These are phyloP conservation scores for Ceratorhiza oryzae-sativae DNA, from an alignment of 1,284 basidiomycete species.

Conservation along the genomic window DNA sequence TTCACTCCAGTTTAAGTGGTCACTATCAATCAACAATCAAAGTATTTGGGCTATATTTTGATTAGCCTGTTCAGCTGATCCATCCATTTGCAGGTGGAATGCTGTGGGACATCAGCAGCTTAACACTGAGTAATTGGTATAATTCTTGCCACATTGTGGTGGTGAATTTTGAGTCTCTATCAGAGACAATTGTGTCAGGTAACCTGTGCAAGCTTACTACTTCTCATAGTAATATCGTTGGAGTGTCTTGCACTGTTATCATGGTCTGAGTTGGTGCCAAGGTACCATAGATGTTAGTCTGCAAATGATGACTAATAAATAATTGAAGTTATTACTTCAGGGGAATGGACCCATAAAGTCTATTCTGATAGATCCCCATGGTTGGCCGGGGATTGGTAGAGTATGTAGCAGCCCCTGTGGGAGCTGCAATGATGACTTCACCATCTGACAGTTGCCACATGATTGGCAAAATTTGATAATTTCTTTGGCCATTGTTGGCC, in stretches of 20 bases:
- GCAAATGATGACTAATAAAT: slow-evolving; percentile 53
- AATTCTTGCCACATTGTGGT: slow-evolving; percentile 55
- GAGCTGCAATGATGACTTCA: slow-evolving; percentile 36
- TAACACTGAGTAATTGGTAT: slow-evolving; percentile 50
- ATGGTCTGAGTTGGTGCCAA: slow-evolving; percentile 49
- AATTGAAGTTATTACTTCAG: slow-evolving; percentile 47
- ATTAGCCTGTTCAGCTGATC: neutral
- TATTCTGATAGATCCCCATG: slow-evolving; percentile 54
- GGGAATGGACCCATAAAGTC: slow-evolving; percentile 58
- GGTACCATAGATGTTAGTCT: slow-evolving; percentile 51
- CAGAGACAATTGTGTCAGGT: slow-evolving; percentile 53
- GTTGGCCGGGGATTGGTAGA: slow-evolving; percentile 48
- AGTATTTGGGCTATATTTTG: slow-evolving; percentile 50
- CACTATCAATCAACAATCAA: slow-evolving; percentile 48
- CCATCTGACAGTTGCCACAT: slow-evolving; percentile 39
- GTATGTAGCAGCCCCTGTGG: slow-evolving; percentile 51
- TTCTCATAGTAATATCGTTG: slow-evolving; percentile 52
- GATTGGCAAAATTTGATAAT: slow-evolving; percentile 32
- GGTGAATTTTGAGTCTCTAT: slow-evolving; percentile 54
- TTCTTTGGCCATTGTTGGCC: slow-evolving; percentile 41
- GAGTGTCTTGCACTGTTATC: slow-evolving; percentile 51
- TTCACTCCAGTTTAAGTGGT: slow-evolving; percentile 53
- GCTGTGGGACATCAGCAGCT: slow-evolving; percentile 55
- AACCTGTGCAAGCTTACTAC: slow-evolving; percentile 55
- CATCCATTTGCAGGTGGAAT: neutral